Evolutionary conservation across 2,329 filamentous ascomycete species (phyloP).

Genomic region (Ceratocystis diversiconidia): DNA sequence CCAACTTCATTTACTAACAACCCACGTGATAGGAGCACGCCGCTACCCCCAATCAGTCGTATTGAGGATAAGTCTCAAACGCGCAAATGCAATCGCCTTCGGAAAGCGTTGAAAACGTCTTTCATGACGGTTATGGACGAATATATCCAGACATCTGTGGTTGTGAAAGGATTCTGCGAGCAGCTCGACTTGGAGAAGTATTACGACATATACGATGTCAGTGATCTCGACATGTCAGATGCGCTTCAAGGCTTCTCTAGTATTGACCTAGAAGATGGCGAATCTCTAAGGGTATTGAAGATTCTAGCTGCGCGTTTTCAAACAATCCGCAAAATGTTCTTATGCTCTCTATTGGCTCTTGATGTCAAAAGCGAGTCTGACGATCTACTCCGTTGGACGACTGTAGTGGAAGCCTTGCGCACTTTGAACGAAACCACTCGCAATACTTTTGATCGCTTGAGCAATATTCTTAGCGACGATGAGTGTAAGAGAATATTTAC

Average conservation of each 20-base stretch:
- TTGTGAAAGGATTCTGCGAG: slow-evolving; percentile 59
- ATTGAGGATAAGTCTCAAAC: slow-evolving; percentile 71
- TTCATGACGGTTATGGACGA: slow-evolving; percentile 56
- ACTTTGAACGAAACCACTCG: slow-evolving; percentile 47
- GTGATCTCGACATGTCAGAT: slow-evolving; percentile 56
- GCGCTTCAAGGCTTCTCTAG: slow-evolving; percentile 50
- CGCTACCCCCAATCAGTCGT: slow-evolving; percentile 80
- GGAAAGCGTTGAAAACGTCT: slow-evolving; percentile 57
- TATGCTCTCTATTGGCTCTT: slow-evolving; percentile 79
- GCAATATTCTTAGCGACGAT: slow-evolving; percentile 59
- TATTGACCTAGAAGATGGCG: slow-evolving; percentile 53
- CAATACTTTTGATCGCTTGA: slow-evolving; percentile 50
- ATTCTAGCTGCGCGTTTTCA: slow-evolving; percentile 68
- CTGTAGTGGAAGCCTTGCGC: slow-evolving; percentile 61
- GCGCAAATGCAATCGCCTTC: slow-evolving; percentile 65
- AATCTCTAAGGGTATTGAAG: slow-evolving; percentile 68
- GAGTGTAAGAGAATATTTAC: slow-evolving; percentile 44
- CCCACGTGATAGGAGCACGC: slow-evolving; percentile 51
- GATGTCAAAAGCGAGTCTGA: slow-evolving; percentile 65
- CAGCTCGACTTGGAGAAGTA: slow-evolving; percentile 79
- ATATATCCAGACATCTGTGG: slow-evolving; percentile 55
- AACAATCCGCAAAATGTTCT: slow-evolving; percentile 65
- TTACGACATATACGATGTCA: slow-evolving; percentile 77
- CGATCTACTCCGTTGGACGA: slow-evolving; percentile 66
- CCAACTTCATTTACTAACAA: slow-evolving; percentile 19